A percentile compares a stretch with the other conserved stretches of the same genome.
phyloP scores from a whole-genome alignment of 1,284 basidiomycete species.

The Rhizoctonia solani region DNA sequence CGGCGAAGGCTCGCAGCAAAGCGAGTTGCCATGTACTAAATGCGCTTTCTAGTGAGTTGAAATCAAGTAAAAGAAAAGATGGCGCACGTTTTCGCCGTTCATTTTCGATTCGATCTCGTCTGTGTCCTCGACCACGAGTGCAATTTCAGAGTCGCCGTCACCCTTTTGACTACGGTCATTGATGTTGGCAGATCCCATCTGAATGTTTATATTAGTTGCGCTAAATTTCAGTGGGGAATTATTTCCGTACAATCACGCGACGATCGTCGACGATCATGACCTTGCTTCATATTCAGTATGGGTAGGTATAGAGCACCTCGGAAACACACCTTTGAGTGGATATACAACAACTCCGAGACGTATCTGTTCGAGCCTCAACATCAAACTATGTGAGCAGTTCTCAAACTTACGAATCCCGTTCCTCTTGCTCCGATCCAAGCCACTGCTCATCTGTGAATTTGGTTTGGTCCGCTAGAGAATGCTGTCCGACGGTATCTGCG shows the following conservation, averaged over 20 bases:
- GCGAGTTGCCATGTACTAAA: constrained; percentile 64
- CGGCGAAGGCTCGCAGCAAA: constrained; percentile 80
- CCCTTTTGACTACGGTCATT: constrained; percentile 78
- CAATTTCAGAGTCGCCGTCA: constrained; percentile 92
- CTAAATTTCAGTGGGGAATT: not conserved
- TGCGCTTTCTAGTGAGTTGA: not conserved
- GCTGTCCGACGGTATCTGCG: constrained; percentile 76
- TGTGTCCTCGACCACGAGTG: constrained; percentile 84
- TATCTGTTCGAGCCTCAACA: constrained; percentile 53
- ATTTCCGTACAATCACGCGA: constrained; percentile 71
- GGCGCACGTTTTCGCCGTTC: constrained; percentile 66
- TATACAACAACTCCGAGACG: constrained; percentile 80
- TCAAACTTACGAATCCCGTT: constrained; percentile 72
- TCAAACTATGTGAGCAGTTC: constrained; percentile 22
- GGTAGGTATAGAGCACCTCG: not conserved
- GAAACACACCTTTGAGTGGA: constrained; percentile 63
- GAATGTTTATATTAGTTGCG: not conserved
- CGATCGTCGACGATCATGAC: constrained; percentile 94
- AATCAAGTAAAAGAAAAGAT: not conserved
- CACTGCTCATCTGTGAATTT: constrained; percentile 72
- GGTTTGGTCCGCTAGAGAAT: constrained; percentile 67
- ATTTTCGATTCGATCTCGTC: constrained; percentile 78
- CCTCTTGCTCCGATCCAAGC: constrained; percentile 81
- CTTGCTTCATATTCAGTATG: constrained; percentile 36
- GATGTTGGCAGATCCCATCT: constrained; percentile 89